Base-by-base conservation (phyloP, 2,329 filamentous ascomycete species). In the Neoarthrinium moseri region DNA sequence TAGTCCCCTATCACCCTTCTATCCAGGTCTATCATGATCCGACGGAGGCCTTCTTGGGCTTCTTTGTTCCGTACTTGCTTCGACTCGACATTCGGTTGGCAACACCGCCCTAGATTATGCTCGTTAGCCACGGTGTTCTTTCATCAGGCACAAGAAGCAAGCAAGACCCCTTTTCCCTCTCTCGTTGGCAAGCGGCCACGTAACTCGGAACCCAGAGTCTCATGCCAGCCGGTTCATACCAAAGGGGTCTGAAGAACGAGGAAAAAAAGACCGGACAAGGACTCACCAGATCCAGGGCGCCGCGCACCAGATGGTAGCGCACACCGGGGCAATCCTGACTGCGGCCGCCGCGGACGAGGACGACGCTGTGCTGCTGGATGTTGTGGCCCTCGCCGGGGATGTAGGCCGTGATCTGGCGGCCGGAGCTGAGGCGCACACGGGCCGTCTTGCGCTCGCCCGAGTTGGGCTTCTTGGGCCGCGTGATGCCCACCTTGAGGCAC, bases 41-140 rank as follows among this genome's bases (percentile, higher is more conserved):
- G 29, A 81, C 74, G 0, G 77, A 77, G 18, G 85, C 84, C 67
- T 84, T 84, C 85, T 97, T 97, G 0, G 94, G 92, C 76, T 96
- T 97, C 84, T 99, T 99, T 40, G 94, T 95, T 50, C 94, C 94
- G 65, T 96, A 99, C 72, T 99, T 99, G 62, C 91, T 96, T 61
- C 94, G 80, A 67, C 88, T 90, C 18, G 85, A 89, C 61, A 87
- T 80, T 57, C 94, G 80, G 66, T 84, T 94, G 18, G 84, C 85
- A 54, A 99, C 94, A 75, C 94, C 94, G 62, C 90, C 90, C 92
- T 96, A 53, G 11, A 50, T 11, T 24, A 38, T 51, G 18, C 43
- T 17, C 42, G 47, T 68, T 55, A 68, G 62, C 52, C 45, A 30
- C 33, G 20, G 4, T 13, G 33, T 13, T n/a, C 20, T 18, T 5